Evolutionary conservation across 1,139 yeast species (phyloP), one percentile per base, ranked within the genome.

Genomic region (Debaryomyces subglobosus): DNA sequence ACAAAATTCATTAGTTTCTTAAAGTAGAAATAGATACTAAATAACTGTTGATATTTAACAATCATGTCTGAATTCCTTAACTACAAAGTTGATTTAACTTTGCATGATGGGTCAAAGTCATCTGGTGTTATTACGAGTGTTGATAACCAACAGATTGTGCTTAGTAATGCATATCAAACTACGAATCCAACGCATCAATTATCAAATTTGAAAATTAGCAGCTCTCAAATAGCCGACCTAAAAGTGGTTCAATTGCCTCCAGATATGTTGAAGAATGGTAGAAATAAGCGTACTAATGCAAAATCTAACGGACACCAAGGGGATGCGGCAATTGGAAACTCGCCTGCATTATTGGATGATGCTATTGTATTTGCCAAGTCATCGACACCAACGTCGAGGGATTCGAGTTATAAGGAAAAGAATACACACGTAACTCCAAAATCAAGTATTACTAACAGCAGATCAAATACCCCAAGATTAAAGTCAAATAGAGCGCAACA

Each of bases 211-310:
- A 56, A 59, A n/a, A 51, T 77, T 35, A 56, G 55, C 18, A 74
- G 78, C 37, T 41, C 61, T 18, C 63, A 66, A 21, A 77, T 81
- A 33, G 62, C 72, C 12, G 85, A 81, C 56, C 65, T 81, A 57
- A 77, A 73, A 51, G 85, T 81, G 24, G 58, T 77, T 16, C 79
- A 72, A 50, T 62, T 81, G 30, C 84, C 84, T 2, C 68, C 69
- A 2, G 72, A 67, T 45, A 60, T 65, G 44, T 52, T 60, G 48
- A 68, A 59, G 48, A 49, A 29, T 38, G 33, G 39, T 41, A 45
- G 44, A 38, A 36, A 29, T n/a, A 45, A 43, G 39, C 46, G 48
- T 39, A 39, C 41, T 18, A 41, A 47, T 24, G 24, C 34, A n/a
- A 44, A 34, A 13, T 12, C 30, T 10, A 41, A 44, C 38, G 41